These are phyloP conservation scores for Penicillium cinerascens DNA, from an alignment of 495 filamentous ascomycete genomes.

Conservation along the genomic window DNA sequence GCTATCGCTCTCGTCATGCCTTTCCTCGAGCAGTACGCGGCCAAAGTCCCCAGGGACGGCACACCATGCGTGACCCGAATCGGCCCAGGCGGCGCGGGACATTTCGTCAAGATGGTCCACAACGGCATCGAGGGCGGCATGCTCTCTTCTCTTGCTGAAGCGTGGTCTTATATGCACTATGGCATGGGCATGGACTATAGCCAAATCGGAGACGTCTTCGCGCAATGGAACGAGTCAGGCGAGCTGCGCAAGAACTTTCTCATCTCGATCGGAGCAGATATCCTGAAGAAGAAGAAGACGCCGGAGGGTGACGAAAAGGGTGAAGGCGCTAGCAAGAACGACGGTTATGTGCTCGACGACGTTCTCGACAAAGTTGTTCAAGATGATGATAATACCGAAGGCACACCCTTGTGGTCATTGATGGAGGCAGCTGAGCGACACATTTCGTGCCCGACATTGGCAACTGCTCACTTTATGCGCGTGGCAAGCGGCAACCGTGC, in stretches of 20 bases:
- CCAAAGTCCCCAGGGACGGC: constrained; percentile 54
- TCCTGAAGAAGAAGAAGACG: constrained; percentile 48
- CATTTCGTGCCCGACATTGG: constrained; percentile 62
- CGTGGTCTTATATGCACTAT: constrained; percentile 61
- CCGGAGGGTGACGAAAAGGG: constrained; percentile 41
- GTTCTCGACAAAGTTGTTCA: constrained; percentile 76
- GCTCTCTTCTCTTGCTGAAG: constrained; percentile 58
- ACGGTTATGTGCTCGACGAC: constrained; percentile 55
- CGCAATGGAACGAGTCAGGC: constrained; percentile 56
- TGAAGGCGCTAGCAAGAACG: constrained; percentile 28
- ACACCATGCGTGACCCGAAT: constrained; percentile 59
- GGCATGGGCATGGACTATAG: constrained; percentile 59
- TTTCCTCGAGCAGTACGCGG: constrained; percentile 57
- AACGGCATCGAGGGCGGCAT: constrained; percentile 76
- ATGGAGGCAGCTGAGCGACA: constrained; percentile 61
- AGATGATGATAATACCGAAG: constrained; percentile 63
- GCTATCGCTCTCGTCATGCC: constrained; percentile 60
- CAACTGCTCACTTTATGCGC: constrained; percentile 62
- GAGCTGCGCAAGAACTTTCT: constrained; percentile 60
- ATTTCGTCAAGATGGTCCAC: constrained; percentile 78
- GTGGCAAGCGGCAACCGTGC: constrained; percentile 60
- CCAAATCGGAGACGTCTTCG: constrained; percentile 74
- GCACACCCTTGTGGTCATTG: constrained; percentile 64
- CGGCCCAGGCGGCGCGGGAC: constrained; percentile 61
- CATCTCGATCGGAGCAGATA: constrained; percentile 60